Evolutionary conservation across 768 basidiomycete genomes (phyloP), one percentile per base, ranked within the genome.

Genomic region (Lactifluus piperatus): DNA sequence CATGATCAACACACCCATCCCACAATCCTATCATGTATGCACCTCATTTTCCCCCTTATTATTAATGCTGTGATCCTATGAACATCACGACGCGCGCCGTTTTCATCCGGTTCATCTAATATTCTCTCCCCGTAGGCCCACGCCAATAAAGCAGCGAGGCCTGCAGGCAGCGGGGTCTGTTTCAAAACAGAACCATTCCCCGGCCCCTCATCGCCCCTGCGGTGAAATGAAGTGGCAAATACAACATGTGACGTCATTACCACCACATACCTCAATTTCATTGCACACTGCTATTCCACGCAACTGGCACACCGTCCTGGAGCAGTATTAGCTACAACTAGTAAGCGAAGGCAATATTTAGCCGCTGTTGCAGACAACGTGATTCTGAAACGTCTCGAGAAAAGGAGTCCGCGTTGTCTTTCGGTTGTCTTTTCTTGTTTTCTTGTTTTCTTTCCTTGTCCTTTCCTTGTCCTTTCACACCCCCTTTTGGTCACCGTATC

Each of bases 191-290:
- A 51, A 43, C n/a, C 51, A 3, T 27, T n/a, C 37, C 37, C 26
- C 51, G 7, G 13, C 24, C 16, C 44, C 43, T 44, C 43, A 44
- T 44, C 43, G 43, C 43, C 43, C n/a, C 43, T 44, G 43, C 22
- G 22, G 43, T 44, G 43, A 51, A 27, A 41, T 41, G n/a, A 29
- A 52, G 18, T 14, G 13, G n/a, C n/a, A 43, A 4, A 36, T 5
- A 56, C 22, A 24, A n/a, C 32, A 6, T 4, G 48, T 57, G 48
- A 57, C 48, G 48, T 57, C 56, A 57, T 50, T 39, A 2, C 54
- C 11, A n/a, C 20, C 41, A 9, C 48, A 24, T 14, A 34, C 24
- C 43, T 32, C 22, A 20, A 20, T 5, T 18, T 45, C 29, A 22
- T 24, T 44, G 11, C 43, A 22, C 10, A 11, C 22, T 44, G 5